phyloP scores from a whole-genome alignment of 768 basidiomycete genomes.

The Lanmaoa pseudosensibilis region DNA sequence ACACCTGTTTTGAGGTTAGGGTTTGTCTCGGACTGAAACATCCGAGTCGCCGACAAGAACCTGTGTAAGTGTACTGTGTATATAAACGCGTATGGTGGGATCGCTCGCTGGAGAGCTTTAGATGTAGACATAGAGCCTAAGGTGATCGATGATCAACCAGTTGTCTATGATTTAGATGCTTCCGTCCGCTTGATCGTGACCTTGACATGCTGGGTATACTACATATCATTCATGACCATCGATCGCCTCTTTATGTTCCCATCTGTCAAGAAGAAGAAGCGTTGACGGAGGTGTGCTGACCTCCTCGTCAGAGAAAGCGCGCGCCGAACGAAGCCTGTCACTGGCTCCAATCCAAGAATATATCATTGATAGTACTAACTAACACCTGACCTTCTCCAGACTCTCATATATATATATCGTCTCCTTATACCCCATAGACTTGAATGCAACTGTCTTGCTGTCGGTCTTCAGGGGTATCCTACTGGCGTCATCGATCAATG shows the following conservation, averaged over 20 bases:
- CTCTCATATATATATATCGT: neutral
- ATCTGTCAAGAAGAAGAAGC: neutral
- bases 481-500: too few relatives aligned
- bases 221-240: neutral
- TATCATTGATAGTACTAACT: too few relatives aligned
- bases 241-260: neutral
- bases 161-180: neutral
- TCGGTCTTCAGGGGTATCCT: too few relatives aligned
- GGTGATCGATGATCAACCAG: neutral
- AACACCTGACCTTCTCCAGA: neutral
- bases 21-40: constrained; percentile 15
- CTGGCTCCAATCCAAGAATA: neutral
- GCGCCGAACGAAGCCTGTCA: too few relatives aligned
- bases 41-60: neutral
- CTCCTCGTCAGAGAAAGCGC: neutral
- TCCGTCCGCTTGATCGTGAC: neutral
- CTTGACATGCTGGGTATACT: neutral
- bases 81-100: too few relatives aligned
- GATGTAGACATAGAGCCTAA: neutral
- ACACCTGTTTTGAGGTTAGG: constrained; percentile 24
- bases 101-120: neutral
- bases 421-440: neutral
- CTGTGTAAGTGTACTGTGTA: too few relatives aligned
- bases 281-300: neutral
- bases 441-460: too few relatives aligned